These are phyloP conservation scores for Akanthomyces muscarius DNA, from an alignment of 2,329 filamentous ascomycete genomes.

Conservation along the genomic window DNA sequence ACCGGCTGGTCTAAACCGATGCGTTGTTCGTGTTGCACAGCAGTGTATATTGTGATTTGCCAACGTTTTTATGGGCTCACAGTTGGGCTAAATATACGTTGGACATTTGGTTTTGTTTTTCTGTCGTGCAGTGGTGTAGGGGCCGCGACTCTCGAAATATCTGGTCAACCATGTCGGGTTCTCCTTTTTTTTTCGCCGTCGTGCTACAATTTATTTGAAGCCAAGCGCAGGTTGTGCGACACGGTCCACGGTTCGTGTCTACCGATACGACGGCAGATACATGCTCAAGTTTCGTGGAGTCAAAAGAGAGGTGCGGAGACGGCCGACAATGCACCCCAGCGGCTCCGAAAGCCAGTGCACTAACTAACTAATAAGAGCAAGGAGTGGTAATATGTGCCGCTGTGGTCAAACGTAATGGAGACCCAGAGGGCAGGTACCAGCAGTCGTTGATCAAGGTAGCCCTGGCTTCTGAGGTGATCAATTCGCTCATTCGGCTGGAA, in stretches of 20 bases:
- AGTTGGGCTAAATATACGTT: not conserved
- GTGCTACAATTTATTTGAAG: not conserved
- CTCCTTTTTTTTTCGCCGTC: not conserved
- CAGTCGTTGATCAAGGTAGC: not conserved
- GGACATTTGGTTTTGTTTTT: no score
- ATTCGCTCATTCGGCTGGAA: not conserved
- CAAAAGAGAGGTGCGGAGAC: not conserved
- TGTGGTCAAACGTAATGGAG: not conserved
- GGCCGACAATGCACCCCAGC: not conserved
- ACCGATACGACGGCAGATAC: constrained; percentile 3
- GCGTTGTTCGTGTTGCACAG: not conserved
- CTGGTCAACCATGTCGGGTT: not conserved
- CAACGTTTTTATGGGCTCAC: not conserved
- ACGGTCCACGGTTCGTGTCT: not conserved
- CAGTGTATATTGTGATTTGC: not conserved
- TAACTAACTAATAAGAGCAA: not conserved
- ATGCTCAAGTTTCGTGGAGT: not conserved
- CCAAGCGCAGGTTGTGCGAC: not conserved
- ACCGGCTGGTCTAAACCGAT: not conserved
- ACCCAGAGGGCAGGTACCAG: not conserved
- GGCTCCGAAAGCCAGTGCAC: constrained; percentile 6
- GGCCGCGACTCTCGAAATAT: not conserved
- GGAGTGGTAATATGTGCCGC: not conserved
- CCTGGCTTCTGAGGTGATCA: not conserved
- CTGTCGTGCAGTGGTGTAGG: not conserved